Conservation (phyloP, 2,329 filamentous ascomycete genomes). For the Penicillium sp. region DNA sequence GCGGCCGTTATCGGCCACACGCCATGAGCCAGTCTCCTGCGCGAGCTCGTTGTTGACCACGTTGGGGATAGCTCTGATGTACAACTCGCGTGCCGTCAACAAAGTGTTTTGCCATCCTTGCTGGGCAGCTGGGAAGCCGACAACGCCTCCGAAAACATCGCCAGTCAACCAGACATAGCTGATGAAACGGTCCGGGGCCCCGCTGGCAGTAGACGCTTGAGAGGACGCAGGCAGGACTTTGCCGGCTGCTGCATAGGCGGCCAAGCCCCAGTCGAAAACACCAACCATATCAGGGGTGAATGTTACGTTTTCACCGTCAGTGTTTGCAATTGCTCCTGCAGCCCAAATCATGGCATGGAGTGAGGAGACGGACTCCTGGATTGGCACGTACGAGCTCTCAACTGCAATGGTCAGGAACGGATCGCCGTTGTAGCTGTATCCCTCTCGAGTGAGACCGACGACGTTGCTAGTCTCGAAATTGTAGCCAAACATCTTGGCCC, state of each 20-base stretch:
- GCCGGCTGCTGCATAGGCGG: background rate
- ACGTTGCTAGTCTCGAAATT: background rate
- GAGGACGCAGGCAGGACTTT: background rate
- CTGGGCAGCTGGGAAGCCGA: background rate
- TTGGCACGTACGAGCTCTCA: background rate
- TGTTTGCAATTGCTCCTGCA: background rate
- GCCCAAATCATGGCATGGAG: background rate
- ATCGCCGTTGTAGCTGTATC: background rate
- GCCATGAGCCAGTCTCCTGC: background rate
- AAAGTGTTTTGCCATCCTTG: background rate
- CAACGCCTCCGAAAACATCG: background rate
- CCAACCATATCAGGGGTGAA: background rate
- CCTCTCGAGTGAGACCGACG: background rate
- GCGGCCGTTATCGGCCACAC: background rate
- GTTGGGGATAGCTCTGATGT: background rate
- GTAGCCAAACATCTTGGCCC: background rate
- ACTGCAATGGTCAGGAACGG: background rate
- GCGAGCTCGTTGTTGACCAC: background rate
- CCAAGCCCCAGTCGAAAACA: background rate
- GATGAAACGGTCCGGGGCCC: background rate
- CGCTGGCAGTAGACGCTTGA: background rate
- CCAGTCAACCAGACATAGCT: background rate
- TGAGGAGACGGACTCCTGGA: background rate
- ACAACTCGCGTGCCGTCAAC: background rate
- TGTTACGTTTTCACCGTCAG: background rate